These are phyloP conservation scores for Globisporangium paroecandrum DNA, from an alignment of 352 stramenopile genomes.

Conservation along the genomic window DNA sequence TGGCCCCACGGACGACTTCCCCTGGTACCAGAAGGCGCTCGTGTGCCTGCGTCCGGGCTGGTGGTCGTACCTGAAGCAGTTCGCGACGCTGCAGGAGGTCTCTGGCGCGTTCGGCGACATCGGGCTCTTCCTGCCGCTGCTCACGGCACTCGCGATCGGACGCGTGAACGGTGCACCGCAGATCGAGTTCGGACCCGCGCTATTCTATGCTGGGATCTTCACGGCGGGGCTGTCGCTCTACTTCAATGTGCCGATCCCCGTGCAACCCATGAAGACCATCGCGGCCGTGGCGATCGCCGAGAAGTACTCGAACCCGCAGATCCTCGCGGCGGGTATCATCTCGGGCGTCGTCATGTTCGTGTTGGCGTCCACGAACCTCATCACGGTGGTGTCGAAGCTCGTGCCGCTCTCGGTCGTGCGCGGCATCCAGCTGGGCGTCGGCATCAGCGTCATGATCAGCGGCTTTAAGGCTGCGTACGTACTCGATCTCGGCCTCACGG, in stretches of 20 bases:
- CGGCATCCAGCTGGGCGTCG: slow-evolving; percentile 91
- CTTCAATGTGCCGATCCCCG: slow-evolving; percentile 92
- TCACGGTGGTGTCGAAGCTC: slow-evolving; percentile 86
- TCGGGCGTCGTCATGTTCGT: slow-evolving; percentile 72
- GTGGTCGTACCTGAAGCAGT: slow-evolving; percentile 56
- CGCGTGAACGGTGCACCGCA: slow-evolving; percentile 60
- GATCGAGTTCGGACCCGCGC: slow-evolving; percentile 85
- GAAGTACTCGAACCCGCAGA: slow-evolving; percentile 66
- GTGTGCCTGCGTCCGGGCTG: slow-evolving; percentile 55
- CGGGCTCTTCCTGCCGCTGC: slow-evolving; percentile 91
- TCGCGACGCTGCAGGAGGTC: slow-evolving; percentile 72
- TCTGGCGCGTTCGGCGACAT: slow-evolving; percentile 92
- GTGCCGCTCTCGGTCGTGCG: slow-evolving; percentile 89
- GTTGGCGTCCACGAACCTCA: slow-evolving; percentile 84
- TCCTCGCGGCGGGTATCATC: slow-evolving; percentile 85
- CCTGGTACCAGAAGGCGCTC: slow-evolving; percentile 47
- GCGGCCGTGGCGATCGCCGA: slow-evolving; percentile 87
- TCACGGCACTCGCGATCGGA: slow-evolving; percentile 86
- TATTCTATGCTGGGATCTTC: slow-evolving; percentile 91
- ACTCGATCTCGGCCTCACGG: slow-evolving; percentile 27
- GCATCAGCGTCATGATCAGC: slow-evolving; percentile 80
- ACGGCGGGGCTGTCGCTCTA: slow-evolving; percentile 82
- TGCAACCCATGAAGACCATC: slow-evolving; percentile 96
- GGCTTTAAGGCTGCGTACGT: slow-evolving; percentile 78
- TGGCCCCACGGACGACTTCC: slow-evolving; percentile 41